Conservation (phyloP, 2,329 filamentous ascomycete genomes). For the Penicillium sp. region DNA sequence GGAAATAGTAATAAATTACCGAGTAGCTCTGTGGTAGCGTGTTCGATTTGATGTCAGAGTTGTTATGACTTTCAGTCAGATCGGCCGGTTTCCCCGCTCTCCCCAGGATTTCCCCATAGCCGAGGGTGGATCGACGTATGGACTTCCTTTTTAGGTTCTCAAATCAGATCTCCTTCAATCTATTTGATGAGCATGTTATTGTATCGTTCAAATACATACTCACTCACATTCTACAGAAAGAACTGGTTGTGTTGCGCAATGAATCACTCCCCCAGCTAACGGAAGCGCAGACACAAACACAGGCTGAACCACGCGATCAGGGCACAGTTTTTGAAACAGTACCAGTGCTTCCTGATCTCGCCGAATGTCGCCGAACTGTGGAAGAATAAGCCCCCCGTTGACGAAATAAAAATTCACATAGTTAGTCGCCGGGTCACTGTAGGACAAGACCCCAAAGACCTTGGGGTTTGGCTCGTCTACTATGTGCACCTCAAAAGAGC, state of each 20-base stretch:
- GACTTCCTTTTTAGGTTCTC: neutral
- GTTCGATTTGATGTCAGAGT: neutral
- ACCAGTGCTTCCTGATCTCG: slow-evolving; percentile 21
- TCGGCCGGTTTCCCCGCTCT: slow-evolving; percentile 16
- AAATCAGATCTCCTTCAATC: neutral
- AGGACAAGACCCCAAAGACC: neutral
- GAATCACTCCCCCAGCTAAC: slow-evolving; percentile 29
- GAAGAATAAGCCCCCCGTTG: slow-evolving; percentile 30
- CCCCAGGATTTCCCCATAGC: slow-evolving; percentile 11
- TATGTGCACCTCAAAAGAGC: slow-evolving; percentile 20
- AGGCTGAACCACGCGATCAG: slow-evolving; percentile 19
- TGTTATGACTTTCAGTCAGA: neutral
- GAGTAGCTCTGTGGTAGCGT: neutral
- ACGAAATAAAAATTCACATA: slow-evolving; percentile 33
- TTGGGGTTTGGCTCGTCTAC: slow-evolving; percentile 25
- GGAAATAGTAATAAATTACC: neutral
- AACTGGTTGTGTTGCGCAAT: slow-evolving; percentile 29
- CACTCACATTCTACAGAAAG: neutral
- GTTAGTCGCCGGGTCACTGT: slow-evolving; percentile 23
- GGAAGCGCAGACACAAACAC: slow-evolving; percentile 25
- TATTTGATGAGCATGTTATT: neutral
- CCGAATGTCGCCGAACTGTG: slow-evolving; percentile 25
- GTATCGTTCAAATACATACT: neutral
- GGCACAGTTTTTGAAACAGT: slow-evolving; percentile 22
- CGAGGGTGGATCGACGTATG: slow-evolving; percentile 1